Percentiles rank a stretch among this genome's conserved stretches.
Conservation (phyloP, 23 red algal species). For the Gracilariopsis chorda region DNA sequence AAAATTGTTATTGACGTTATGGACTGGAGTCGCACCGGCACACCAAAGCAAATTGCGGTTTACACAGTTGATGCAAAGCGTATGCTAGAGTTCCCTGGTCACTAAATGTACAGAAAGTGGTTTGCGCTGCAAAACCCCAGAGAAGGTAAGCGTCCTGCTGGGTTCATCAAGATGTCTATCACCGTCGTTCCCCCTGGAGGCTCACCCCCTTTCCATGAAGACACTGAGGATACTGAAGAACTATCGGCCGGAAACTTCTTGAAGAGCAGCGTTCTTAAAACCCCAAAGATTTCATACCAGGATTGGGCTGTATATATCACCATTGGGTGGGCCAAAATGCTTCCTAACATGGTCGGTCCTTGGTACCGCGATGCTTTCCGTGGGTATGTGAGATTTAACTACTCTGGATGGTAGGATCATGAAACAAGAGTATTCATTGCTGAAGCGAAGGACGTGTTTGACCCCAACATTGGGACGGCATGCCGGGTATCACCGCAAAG, state of each 20-base stretch:
- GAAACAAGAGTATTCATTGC: slow-evolving; percentile 23
- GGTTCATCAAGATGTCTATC: slow-evolving; percentile 74
- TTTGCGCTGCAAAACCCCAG: slow-evolving; percentile 53
- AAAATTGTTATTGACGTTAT: slow-evolving; percentile 51
- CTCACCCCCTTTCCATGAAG: slow-evolving; percentile 21
- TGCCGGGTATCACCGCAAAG: slow-evolving; percentile 41
- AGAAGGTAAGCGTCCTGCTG: slow-evolving; percentile 33
- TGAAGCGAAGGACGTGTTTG: slow-evolving; percentile 45
- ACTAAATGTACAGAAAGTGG: slow-evolving; percentile 59
- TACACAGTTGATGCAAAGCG: slow-evolving; percentile 49
- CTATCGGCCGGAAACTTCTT: slow-evolving; percentile 27
- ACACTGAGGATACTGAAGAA: slow-evolving; percentile 55
- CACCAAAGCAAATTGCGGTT: slow-evolving; percentile 29
- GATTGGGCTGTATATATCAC: slow-evolving; percentile 63
- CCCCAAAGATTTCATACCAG: slow-evolving; percentile 44
- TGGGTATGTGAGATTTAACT: slow-evolving; percentile 54
- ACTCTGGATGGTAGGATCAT: slow-evolving; percentile 17
- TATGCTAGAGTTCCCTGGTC: slow-evolving; percentile 24
- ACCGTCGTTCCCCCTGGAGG: slow-evolving; percentile 55
- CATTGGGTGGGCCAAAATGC: slow-evolving; percentile 79
- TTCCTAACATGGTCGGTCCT: slow-evolving; percentile 51
- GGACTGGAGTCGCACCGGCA: slow-evolving; percentile 48
- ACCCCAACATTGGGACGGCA: slow-evolving; percentile 45
- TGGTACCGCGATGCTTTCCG: slow-evolving; percentile 59
- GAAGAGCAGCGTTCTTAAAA: slow-evolving; percentile 52